phyloP scores from a whole-genome alignment of 805 yeast species.

The Brettanomyces nanus region DNA sequence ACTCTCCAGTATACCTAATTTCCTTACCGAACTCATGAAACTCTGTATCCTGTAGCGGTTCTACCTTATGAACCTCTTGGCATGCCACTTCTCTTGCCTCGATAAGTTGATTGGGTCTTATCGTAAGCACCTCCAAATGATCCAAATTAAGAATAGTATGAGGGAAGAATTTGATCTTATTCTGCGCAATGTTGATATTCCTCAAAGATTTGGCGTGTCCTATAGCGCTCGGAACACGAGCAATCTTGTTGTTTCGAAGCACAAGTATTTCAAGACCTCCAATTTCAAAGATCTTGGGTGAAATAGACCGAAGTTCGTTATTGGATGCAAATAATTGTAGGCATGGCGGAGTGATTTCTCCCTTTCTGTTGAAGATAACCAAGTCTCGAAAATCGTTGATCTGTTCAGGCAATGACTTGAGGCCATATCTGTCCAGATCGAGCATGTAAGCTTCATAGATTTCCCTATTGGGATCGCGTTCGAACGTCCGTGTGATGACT shows the following conservation, averaged over 20 bases:
- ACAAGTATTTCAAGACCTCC: conserved; percentile 43
- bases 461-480: conserved; percentile 22
- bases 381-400: conserved; percentile 48
- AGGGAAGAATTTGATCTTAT: conserved; percentile 44
- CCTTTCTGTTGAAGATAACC: conserved; percentile 31
- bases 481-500: conserved; percentile 38
- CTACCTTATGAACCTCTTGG: background rate
- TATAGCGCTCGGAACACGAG: conserved; percentile 40
- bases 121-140: conserved; percentile 29
- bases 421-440: conserved; percentile 37
- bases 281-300: conserved; percentile 44
- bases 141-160: conserved; percentile 41
- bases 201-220: conserved; percentile 32
- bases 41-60: background rate
- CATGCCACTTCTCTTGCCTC: conserved; percentile 1
- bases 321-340: conserved; percentile 44
- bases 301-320: conserved; percentile 39
- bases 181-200: conserved; percentile 45
- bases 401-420: conserved; percentile 47
- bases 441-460: conserved; percentile 27
- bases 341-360: conserved; percentile 27
- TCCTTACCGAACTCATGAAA: conserved; percentile 8
- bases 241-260: conserved; percentile 41
- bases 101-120: conserved; percentile 1
- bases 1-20: conserved; percentile 18